phyloP scores from a whole-genome alignment of 2,329 filamentous ascomycete species.

The Fusarium nygamai region DNA sequence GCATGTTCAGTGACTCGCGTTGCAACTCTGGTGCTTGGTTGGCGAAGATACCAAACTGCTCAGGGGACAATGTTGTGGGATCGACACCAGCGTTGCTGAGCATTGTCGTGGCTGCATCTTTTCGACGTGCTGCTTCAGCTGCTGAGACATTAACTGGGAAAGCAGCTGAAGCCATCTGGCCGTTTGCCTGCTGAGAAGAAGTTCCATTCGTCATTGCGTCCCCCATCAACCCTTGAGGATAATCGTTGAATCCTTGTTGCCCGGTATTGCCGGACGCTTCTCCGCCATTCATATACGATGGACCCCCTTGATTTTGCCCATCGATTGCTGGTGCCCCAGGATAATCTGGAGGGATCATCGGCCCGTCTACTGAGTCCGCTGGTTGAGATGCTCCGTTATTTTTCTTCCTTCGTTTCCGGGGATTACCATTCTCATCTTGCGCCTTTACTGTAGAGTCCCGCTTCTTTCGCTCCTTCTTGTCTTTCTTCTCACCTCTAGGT shows the following conservation, averaged over 20 bases:
- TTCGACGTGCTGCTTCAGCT: conserved; percentile 61
- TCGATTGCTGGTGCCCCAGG: conserved; percentile 6
- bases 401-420: conserved; percentile 45
- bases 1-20: conserved; percentile 64
- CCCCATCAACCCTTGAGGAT: conserved; percentile 30
- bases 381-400: conserved; percentile 35
- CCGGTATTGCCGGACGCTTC: not conserved
- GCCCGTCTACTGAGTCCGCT: conserved; percentile 6
- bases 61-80: conserved; percentile 60
- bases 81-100: conserved; percentile 60
- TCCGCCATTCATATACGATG: conserved; percentile 12
- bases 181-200: conserved; percentile 4
- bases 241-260: conserved; percentile 20
- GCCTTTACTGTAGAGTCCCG: conserved; percentile 33
- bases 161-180: conserved; percentile 23
- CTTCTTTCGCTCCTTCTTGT: conserved; percentile 40
- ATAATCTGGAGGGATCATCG: conserved; percentile 25
- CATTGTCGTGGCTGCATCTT: conserved; percentile 59
- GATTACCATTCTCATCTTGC: conserved; percentile 39
- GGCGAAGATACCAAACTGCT: conserved; percentile 68
- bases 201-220: conserved; percentile 13
- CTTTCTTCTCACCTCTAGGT: conserved; percentile 45
- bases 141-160: conserved; percentile 51
- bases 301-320: conserved; percentile 4
- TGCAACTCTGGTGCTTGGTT: conserved; percentile 68